A percentile compares a stretch with the other conserved stretches of the same genome.
Conservation (phyloP, 2,329 filamentous ascomycete species). For the Juglanconis oblonga region DNA sequence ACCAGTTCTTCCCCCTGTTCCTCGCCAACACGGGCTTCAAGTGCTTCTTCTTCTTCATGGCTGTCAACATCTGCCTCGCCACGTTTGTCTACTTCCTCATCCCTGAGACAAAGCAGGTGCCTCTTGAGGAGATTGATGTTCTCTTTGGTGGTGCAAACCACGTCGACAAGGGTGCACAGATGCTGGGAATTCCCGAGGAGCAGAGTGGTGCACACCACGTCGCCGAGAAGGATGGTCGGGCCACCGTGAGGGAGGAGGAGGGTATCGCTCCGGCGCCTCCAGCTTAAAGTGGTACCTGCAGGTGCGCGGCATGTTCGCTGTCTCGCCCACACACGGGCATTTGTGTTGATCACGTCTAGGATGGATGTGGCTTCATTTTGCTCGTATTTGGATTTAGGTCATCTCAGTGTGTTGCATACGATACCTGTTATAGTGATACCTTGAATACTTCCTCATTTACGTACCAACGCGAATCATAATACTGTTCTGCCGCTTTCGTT, state of each 20-base stretch:
- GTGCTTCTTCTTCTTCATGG: conserved; percentile 40
- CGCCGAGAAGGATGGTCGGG: conserved; percentile 20
- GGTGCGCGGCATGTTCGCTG: too few species aligned
- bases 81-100: conserved; percentile 44
- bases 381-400: too few species aligned
- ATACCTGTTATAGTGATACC: not conserved
- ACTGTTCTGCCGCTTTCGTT: too few species aligned
- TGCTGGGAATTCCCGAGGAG: conserved; percentile 29
- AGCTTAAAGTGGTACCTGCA: too few species aligned
- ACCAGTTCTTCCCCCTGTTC: conserved; percentile 67
- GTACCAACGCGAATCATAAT: too few species aligned
- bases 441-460: too few species aligned
- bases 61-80: conserved; percentile 41
- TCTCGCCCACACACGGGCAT: too few species aligned
- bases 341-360: too few species aligned
- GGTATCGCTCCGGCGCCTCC: not conserved
- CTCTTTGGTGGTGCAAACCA: conserved; percentile 57
- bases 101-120: conserved; percentile 45
- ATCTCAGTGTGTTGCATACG: too few species aligned
- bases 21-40: conserved; percentile 47
- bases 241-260: conserved; percentile 16
- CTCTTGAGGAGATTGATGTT: conserved; percentile 54
- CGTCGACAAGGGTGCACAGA: conserved; percentile 49
- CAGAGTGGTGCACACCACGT: conserved; percentile 18
- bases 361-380: too few species aligned